Evolutionary conservation across 164 flowering plant species (phyloP), one percentile per base, ranked within the genome.

Genomic region (Sedum album): DNA sequence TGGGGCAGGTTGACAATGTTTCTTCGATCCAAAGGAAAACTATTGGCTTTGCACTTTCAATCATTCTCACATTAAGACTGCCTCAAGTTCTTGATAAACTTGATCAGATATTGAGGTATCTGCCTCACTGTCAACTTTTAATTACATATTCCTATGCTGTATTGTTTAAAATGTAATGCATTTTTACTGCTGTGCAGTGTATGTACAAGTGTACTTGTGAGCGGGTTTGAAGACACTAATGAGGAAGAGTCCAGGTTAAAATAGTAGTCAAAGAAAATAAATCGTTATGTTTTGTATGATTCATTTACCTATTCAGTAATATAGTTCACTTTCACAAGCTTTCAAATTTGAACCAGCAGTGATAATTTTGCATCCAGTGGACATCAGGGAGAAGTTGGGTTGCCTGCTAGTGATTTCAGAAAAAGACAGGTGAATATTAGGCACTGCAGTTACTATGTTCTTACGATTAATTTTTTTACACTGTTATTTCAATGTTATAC

Each of bases 21-120:
- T 76, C 83, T 42, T 79, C 85, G 66, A 78, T 78, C 65, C 97
- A 92, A 68, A 85, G 74, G 71, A 95, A 89, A 82, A 78, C 81
- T 46, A 72, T 78, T 80, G 95, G 87, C 49, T 79, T 90, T 57
- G 97, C 97, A 31, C 96, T 94, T 71, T 88, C 99, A 26, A 81
- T 89, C 53, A 83, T 86, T 75, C 70, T 94, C 78, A 85, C 96
- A 21, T 74, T 90, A 71, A 83, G 96, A 77, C 66, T 88, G 74
- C 95, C 96, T 78, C 89, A 90, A 83, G 87, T 91, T 60, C 96
- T 90, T 66, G 96, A 94, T 75, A 90, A 80, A 76, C 88, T 94
- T 71, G 99, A 94, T 84, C 93, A 82, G 70, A 94, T 94, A 60
- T 73, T 95, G 60, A 86, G 96, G 99, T 95, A 76, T 51, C 57